phyloP scores from a whole-genome alignment of 495 filamentous ascomycete species.

The Hyphodiscus hymeniophilus region DNA sequence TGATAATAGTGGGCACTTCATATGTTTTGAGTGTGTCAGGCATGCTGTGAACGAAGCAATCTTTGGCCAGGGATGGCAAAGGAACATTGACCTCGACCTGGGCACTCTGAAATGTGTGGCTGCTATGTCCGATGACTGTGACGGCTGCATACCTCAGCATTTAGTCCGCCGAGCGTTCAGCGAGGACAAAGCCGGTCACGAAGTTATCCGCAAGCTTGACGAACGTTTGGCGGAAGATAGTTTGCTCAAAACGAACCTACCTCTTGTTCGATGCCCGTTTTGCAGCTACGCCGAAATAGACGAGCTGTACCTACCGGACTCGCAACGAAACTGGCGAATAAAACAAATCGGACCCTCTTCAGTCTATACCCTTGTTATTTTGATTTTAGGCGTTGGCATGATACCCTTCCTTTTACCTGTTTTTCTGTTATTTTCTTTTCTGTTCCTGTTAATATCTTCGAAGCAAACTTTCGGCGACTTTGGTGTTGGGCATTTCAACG shows the following conservation, averaged over 20 bases:
- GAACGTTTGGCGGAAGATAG: slow-evolving; percentile 65
- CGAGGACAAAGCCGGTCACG: slow-evolving; percentile 55
- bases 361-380: slow-evolving; percentile 36
- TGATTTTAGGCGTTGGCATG: slow-evolving; percentile 32
- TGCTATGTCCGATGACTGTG: slow-evolving; percentile 57
- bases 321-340: slow-evolving; percentile 37
- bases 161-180: slow-evolving; percentile 65
- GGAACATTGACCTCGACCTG: slow-evolving; percentile 61
- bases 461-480: slow-evolving; percentile 26
- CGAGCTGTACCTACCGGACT: slow-evolving; percentile 57
- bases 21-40: slow-evolving; percentile 80
- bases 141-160: slow-evolving; percentile 58
- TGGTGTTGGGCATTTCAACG: slow-evolving; percentile 34
- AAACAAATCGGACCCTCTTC: slow-evolving; percentile 28
- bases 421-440: slow-evolving; percentile 31
- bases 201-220: slow-evolving; percentile 64
- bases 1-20: slow-evolving; percentile 58
- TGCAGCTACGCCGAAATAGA: slow-evolving; percentile 87
- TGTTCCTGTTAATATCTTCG: slow-evolving; percentile 32
- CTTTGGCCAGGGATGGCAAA: slow-evolving; percentile 86
- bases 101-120: slow-evolving; percentile 76
- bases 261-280: slow-evolving; percentile 81
- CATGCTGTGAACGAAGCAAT: slow-evolving; percentile 73
- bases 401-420: slow-evolving; percentile 46
- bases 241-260: slow-evolving; percentile 60